These are phyloP conservation scores for Leishmania aethiopica DNA, from an alignment of 208 protist species.

Conservation along the genomic window DNA sequence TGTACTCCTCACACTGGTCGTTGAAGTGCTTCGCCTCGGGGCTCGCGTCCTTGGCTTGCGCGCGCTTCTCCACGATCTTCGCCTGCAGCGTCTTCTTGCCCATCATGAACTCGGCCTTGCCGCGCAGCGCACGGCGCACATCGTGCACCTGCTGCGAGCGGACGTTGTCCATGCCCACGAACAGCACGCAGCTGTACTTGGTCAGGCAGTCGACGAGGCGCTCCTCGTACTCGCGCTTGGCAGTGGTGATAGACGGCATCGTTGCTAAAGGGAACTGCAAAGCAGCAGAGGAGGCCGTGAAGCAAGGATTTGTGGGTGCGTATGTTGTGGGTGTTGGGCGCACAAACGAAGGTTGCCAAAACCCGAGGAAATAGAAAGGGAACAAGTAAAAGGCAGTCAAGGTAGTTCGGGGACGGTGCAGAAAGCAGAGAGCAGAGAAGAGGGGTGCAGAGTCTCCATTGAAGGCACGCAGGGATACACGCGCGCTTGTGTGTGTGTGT, in stretches of 20 bases:
- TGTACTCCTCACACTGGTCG: conserved; percentile 53
- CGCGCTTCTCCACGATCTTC: conserved; percentile 91
- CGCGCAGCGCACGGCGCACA: conserved; percentile 95
- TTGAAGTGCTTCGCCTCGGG: conserved; percentile 63
- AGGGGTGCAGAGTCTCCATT: not conserved
- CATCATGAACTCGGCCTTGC: conserved; percentile 96
- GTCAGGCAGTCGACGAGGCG: conserved; percentile 91
- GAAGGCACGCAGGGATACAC: not conserved
- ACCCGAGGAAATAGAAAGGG: not conserved
- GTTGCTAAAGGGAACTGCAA: conserved; percentile 21
- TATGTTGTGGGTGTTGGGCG: not conserved
- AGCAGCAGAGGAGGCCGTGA: not conserved
- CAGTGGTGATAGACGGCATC: conserved; percentile 68
- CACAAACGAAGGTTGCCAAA: not conserved
- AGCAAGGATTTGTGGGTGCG: not conserved
- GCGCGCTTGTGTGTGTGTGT: not conserved
- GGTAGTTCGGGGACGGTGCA: not conserved
- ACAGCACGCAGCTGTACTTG: conserved; percentile 95
- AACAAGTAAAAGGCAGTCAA: not conserved
- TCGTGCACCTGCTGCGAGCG: conserved; percentile 97
- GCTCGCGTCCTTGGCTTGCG: conserved; percentile 52
- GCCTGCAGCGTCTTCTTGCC: conserved; percentile 99
- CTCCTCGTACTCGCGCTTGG: conserved; percentile 91
- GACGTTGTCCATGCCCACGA: conserved; percentile 98
- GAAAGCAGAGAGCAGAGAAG: not conserved